Evolutionary conservation across 2,329 filamentous ascomycete genomes (phyloP), one percentile per base, ranked within the genome.

Genomic region (Pseudopyrenochaeta lycopersici): DNA sequence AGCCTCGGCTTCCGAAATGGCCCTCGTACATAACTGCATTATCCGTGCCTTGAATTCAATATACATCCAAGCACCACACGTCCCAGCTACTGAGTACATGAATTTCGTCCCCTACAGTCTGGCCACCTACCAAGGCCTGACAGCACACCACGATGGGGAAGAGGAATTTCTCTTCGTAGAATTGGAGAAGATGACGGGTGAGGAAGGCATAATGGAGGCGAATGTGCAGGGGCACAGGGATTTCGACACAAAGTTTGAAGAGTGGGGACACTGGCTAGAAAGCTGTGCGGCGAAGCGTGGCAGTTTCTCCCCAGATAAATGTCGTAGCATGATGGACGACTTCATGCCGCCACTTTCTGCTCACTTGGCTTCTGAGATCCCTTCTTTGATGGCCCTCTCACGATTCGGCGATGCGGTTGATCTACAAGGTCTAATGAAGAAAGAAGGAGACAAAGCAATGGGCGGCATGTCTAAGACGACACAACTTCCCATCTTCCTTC

Each of bases 11-110:
- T 85, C 84, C 14, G 83, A 88, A 71, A 88, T 87, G 85, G 79
- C 81, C 2, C 71, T 87, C 46, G 76, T 86, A 44, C 85, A 88
- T 77, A 88, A 88, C 64, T 77, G 82, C 50, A 83, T 88, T 63
- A 82, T 88, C 58, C 84, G 86, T 36, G 84, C 85, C 48, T 86
- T 84, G 77, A 88, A 89, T 72, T 83, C 80, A 64, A 86, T 89
- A 66, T 86, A 84, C 68, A 80, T 82, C 35, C 86, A 88, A 69
- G 85, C 84, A 1, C 79, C 60, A 10, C 76, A 82, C 61, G 71
- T 88, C 36, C 68, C 77, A 9, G 77, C 80, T 2, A 69, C 71
- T n/a, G 84, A 88, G 68, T 81, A 81, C 68, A 67, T 73, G 42
- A 82, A 84, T 67, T 88, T 89, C 60, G 72, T 87, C 47, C 80